A percentile compares a stretch with the other conserved stretches of the same genome.
phyloP scores from a whole-genome alignment of 2,329 filamentous ascomycete species.

The Tolypocladium tundrense region DNA sequence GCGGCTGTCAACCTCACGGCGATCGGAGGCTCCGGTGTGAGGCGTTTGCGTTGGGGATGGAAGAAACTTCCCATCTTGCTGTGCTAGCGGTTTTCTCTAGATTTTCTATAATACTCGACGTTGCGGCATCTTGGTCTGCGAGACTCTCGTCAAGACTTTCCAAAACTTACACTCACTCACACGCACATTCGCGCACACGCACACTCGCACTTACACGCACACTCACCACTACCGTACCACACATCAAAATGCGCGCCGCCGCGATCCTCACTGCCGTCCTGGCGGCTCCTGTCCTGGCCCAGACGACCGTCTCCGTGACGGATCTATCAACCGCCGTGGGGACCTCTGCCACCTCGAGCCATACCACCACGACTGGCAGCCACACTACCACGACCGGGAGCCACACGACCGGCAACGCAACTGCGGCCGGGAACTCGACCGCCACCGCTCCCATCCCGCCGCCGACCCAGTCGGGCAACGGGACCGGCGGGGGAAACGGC shows the following conservation, averaged over 20 bases:
- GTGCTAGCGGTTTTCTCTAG: background rate
- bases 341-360: background rate
- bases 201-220: background rate
- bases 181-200: background rate
- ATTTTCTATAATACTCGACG: background rate
- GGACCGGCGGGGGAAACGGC: background rate
- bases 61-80: background rate
- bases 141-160: background rate
- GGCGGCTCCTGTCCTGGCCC: conserved; percentile 5
- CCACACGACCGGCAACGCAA: too few species aligned
- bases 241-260: conserved; percentile 10
- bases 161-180: background rate
- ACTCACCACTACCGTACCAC: background rate
- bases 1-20: background rate
- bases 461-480: background rate
- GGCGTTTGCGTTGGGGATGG: background rate
- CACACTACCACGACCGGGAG: background rate
- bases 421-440: background rate
- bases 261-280: conserved; percentile 7
- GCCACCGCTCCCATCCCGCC: background rate
- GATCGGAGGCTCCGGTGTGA: background rate
- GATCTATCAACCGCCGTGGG: background rate
- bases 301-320: background rate
- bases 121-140: background rate
- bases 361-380: background rate